Percentiles rank a stretch among this genome's conserved stretches.
Evolutionary conservation across 2,329 filamentous ascomycete species (phyloP).

Genomic region (Verticillium albo-atrum): DNA sequence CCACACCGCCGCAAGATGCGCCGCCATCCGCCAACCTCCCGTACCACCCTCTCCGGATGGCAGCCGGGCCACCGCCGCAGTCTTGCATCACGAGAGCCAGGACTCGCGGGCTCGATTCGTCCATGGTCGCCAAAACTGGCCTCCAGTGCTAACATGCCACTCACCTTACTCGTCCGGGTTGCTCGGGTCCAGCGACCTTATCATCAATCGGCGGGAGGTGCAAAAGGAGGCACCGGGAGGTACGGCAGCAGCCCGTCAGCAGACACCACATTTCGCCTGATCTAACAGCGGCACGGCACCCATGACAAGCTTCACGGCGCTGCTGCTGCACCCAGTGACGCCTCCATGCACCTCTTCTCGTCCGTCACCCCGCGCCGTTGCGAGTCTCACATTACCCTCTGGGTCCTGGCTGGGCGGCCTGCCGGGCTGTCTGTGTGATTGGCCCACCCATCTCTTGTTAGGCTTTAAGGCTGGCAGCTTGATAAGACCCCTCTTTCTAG

Average conservation of each 20-base stretch:
- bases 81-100: neutral
- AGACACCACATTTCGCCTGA: neutral
- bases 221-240: neutral
- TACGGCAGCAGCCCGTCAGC: no score
- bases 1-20: constrained; percentile 11
- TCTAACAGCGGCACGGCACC: neutral
- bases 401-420: neutral
- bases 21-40: constrained; percentile 2
- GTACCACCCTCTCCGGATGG: neutral
- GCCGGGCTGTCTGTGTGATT: neutral
- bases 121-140: neutral
- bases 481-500: neutral
- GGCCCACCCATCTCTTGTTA: neutral
- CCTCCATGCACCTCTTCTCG: neutral
- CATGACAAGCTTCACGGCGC: neutral
- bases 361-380: neutral
- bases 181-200: neutral
- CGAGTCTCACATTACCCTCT: neutral
- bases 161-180: neutral
- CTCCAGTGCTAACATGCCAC: neutral
- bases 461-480: neutral
- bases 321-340: neutral
- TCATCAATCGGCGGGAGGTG: neutral
- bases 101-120: neutral
- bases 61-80: neutral